Conservation (phyloP, 345 rosid species). For the Ailanthus altissimus region DNA sequence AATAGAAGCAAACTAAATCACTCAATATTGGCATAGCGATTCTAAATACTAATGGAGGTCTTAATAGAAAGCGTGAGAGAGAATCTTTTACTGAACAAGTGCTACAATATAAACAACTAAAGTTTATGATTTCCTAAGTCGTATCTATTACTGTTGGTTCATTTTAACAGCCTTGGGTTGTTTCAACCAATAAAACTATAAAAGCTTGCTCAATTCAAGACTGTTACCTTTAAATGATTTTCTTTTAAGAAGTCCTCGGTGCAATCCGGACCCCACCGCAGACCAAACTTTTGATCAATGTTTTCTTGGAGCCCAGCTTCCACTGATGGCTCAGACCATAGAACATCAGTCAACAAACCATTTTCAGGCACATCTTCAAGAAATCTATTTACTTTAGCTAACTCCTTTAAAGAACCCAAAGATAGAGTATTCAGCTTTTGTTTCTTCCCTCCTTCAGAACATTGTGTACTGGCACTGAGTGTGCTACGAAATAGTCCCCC, state of each 20-base stretch:
- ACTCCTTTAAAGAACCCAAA: slow-evolving; percentile 44
- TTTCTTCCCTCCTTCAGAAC: slow-evolving; percentile 24
- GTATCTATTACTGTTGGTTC: not conserved
- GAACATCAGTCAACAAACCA: slow-evolving; percentile 38
- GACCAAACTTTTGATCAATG: slow-evolving; percentile 30
- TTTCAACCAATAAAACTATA: not conserved
- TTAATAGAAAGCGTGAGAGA: not conserved
- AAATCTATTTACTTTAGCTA: slow-evolving; percentile 39
- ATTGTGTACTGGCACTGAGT: not conserved
- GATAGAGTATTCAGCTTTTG: slow-evolving; percentile 19
- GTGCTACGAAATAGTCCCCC: slow-evolving; percentile 49
- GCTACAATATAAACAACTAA: slow-evolving; percentile 1
- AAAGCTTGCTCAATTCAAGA: no score
- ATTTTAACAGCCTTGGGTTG: not conserved
- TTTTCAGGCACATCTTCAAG: slow-evolving; percentile 35
- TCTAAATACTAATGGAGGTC: not conserved
- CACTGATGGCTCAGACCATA: slow-evolving; percentile 49
- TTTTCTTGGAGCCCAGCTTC: slow-evolving; percentile 40
- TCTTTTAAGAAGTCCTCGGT: slow-evolving; percentile 39
- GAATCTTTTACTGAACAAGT: not conserved
- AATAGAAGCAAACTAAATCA: slow-evolving; percentile 7
- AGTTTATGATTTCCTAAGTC: not conserved
- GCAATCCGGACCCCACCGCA: slow-evolving; percentile 52
- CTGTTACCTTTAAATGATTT: slow-evolving; percentile 39
- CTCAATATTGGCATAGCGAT: not conserved